Conservation (phyloP, 2,329 filamentous ascomycete species). For the Penicillium sp. region DNA sequence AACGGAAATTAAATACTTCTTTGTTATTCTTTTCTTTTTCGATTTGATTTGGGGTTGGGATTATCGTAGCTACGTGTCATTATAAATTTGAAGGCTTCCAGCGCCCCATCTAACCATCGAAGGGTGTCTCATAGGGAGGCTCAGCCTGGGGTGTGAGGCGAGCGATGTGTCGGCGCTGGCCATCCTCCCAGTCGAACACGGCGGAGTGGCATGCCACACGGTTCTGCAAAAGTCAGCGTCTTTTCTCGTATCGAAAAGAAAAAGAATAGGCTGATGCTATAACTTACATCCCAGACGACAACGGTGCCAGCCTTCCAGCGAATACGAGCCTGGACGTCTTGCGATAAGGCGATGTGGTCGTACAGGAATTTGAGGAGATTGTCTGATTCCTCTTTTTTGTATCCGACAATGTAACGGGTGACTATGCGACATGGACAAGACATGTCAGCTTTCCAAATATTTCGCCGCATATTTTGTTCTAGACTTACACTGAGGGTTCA, state of each 20-base stretch:
- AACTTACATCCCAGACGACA: conserved; percentile 71
- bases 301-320: conserved; percentile 79
- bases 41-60: neutral
- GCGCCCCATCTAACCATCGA: conserved; percentile 29
- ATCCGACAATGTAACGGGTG: conserved; percentile 74
- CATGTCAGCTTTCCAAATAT: neutral
- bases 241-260: neutral
- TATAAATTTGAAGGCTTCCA: neutral
- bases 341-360: conserved; percentile 68
- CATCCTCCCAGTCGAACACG: conserved; percentile 76
- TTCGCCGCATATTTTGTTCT: neutral
- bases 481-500: conserved; percentile 75
- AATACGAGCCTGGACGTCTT: conserved; percentile 71
- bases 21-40: neutral
- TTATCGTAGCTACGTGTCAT: neutral
- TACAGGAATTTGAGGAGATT: conserved; percentile 72
- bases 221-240: conserved; percentile 49
- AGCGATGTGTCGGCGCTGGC: conserved; percentile 74
- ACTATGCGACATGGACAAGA: conserved; percentile 47
- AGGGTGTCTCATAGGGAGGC: conserved; percentile 69
- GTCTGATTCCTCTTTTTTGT: conserved; percentile 85
- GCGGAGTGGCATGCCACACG: conserved; percentile 76
- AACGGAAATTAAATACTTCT: neutral
- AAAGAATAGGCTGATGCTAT: neutral
- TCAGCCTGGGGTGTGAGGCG: conserved; percentile 82